Evolutionary conservation across 2,329 filamentous ascomycete species (phyloP), one percentile per base, ranked within the genome.

Genomic region (Parastagonospora nodorum): DNA sequence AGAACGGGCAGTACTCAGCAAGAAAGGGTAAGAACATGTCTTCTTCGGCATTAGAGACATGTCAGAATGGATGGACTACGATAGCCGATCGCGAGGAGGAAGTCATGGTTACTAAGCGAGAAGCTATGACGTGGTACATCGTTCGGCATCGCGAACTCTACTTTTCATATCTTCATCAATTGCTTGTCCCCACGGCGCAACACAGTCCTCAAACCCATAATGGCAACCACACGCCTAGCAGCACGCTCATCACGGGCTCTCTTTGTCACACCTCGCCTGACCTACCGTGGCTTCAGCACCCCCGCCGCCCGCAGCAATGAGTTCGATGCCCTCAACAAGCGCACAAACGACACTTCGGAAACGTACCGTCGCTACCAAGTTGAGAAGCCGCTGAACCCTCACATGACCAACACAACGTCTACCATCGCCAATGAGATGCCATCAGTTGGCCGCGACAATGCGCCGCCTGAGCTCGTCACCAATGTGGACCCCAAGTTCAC

Each of bases 401-500:
- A 84, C 62, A 74, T 88, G 68, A 85, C 85, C 29, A 86, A 86
- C 69, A 85, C 83, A 1, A 86, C 77, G 45, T 86, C 83, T 8
- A 86, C 84, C 9, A 83, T 86, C 64, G 77, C 80, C 49, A 85
- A 86, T 64, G 81, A 84, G 57, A 84, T 86, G 76, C 84, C 84
- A 19, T 81, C 75, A 33, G 77, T 86, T 24, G 85, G 85, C 51
- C 75, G 77, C 45, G 78, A 83, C 57, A 77, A 77, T 11, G 66
- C 82, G 24, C 84, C 85, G 8, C 85, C 85, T 2, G 85, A 88
- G 69, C 66, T 88, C 53, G 71, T 87, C 57, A 81, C 77, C 60
- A 80, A 79, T 15, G 79, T 81, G 45, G 82, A 86, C 59, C 73
- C 76, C 12, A 75, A 82, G 42, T 87, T 82, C 67, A 71, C 74